These are phyloP conservation scores for Leccinum proliferum DNA, from an alignment of 1,284 basidiomycete species.

Conservation along the genomic window DNA sequence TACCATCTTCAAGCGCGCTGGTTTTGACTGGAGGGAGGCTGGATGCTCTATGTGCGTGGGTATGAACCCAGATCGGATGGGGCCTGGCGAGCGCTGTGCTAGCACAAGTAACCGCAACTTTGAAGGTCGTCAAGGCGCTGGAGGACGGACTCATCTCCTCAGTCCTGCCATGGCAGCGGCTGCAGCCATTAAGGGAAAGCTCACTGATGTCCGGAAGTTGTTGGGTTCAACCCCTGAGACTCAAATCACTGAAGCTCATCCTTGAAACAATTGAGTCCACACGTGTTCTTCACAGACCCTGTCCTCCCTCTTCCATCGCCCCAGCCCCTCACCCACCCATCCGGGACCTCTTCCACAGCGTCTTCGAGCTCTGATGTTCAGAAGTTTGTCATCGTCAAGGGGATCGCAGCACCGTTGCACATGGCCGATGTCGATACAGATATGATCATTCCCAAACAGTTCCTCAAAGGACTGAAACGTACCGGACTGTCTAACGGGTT, in stretches of 20 bases:
- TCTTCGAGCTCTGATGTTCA: conserved; percentile 59
- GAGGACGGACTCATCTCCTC: conserved; percentile 90
- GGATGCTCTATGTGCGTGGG: conserved; percentile 98
- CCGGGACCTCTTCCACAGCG: conserved; percentile 27
- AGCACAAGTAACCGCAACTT: conserved; percentile 98
- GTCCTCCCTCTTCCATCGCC: conserved; percentile 64
- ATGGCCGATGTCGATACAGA: conserved; percentile 96
- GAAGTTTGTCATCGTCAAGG: conserved; percentile 80
- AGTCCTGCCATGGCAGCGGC: conserved; percentile 97
- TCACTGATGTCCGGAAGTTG: conserved; percentile 87
- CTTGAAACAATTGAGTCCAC: conserved; percentile 64
- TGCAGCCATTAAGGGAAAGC: conserved; percentile 84
- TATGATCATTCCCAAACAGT: conserved; percentile 96
- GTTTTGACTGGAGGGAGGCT: conserved; percentile 97
- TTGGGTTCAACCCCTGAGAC: conserved; percentile 49
- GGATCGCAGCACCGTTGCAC: conserved; percentile 82
- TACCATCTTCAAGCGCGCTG: conserved; percentile 86
- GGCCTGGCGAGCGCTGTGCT: conserved; percentile 89
- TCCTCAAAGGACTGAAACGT: conserved; percentile 92
- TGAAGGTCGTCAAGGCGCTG: conserved; percentile 74
- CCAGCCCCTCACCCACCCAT: conserved; percentile 33
- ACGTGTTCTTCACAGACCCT: conserved; percentile 76
- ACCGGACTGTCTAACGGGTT: conserved; percentile 86
- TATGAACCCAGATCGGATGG: conserved; percentile 95
- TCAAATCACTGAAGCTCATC: conserved; percentile 43